phyloP scores from a whole-genome alignment of 2,329 filamentous ascomycete genomes.

The Periconia macrospinosa region DNA sequence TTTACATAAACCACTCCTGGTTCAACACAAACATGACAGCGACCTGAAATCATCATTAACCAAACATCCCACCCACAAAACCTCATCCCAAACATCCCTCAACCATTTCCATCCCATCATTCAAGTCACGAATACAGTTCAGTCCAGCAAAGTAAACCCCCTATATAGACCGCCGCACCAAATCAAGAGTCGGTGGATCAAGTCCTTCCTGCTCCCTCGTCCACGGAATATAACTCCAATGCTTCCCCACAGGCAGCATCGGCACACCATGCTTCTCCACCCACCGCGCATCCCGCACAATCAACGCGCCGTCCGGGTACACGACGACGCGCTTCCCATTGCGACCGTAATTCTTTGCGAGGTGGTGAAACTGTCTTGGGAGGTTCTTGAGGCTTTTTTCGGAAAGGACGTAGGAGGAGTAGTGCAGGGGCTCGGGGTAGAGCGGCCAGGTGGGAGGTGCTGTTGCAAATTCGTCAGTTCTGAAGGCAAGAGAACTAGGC shows the following conservation, averaged over 20 bases:
- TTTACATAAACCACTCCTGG: too few species aligned
- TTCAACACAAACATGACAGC: too few species aligned
- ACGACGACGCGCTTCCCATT: slow-evolving; percentile 19
- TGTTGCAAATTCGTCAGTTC: slow-evolving; percentile 1
- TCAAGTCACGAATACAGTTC: too few species aligned
- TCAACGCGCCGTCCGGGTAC: slow-evolving; percentile 16
- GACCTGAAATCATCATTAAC: too few species aligned
- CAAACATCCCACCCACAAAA: too few species aligned
- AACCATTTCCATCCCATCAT: too few species aligned
- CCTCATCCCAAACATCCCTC: too few species aligned
- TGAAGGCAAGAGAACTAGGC: background rate
- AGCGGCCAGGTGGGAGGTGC: slow-evolving; percentile 20
- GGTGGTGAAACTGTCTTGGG: slow-evolving; percentile 17
- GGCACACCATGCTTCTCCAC: slow-evolving; percentile 8
- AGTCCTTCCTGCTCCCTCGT: slow-evolving; percentile 23
- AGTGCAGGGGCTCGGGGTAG: slow-evolving; percentile 28
- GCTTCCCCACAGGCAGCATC: slow-evolving; percentile 3
- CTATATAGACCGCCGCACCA: slow-evolving; percentile 14
- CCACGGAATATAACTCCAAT: slow-evolving; percentile 35
- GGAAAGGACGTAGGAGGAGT: slow-evolving; percentile 20
- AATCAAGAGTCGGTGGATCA: slow-evolving; percentile 17
- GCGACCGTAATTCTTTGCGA: slow-evolving; percentile 1
- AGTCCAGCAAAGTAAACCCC: background rate
- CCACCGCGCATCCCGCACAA: slow-evolving; percentile 8
- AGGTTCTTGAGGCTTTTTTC: slow-evolving; percentile 13